phyloP scores from a whole-genome alignment of 768 basidiomycete genomes.

The Lactarius tabidus region DNA sequence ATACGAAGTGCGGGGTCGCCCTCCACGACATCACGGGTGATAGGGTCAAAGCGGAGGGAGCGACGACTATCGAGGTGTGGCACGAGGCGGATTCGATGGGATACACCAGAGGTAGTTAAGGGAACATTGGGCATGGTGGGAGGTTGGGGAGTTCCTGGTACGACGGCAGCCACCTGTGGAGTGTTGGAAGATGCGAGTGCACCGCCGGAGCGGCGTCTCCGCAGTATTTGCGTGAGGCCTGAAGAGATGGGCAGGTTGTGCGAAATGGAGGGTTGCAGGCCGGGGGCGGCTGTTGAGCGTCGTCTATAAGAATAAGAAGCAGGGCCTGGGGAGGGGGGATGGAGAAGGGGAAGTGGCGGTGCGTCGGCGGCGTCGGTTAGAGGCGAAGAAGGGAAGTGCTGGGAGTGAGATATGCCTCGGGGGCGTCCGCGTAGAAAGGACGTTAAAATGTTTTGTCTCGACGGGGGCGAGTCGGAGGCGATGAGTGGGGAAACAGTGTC shows the following conservation, averaged over 20 bases:
- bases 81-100: constrained; percentile 86
- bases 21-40: constrained; percentile 76
- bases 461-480: constrained; percentile 28
- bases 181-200: constrained; percentile 38
- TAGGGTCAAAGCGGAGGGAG: constrained; percentile 88
- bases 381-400: constrained; percentile 38
- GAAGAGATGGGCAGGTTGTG: constrained; percentile 35
- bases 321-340: constrained; percentile 29
- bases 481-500: constrained; percentile 10
- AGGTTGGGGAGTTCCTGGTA: constrained; percentile 27
- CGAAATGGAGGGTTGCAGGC: constrained; percentile 37
- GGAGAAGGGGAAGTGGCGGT: constrained; percentile 41
- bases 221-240: constrained; percentile 57
- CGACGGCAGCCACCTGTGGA: constrained; percentile 29
- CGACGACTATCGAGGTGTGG: constrained; percentile 91
- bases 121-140: constrained; percentile 26
- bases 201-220: constrained; percentile 63
- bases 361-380: constrained; percentile 39
- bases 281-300: constrained; percentile 38
- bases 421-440: constrained; percentile 69
- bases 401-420: constrained; percentile 62
- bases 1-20: constrained; percentile 74
- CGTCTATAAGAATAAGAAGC: constrained; percentile 36
- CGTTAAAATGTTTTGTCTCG: constrained; percentile 64
- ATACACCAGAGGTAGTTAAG: constrained; percentile 28